Conservation (phyloP, 768 basidiomycete species). For the Lactarius hatsudake region DNA sequence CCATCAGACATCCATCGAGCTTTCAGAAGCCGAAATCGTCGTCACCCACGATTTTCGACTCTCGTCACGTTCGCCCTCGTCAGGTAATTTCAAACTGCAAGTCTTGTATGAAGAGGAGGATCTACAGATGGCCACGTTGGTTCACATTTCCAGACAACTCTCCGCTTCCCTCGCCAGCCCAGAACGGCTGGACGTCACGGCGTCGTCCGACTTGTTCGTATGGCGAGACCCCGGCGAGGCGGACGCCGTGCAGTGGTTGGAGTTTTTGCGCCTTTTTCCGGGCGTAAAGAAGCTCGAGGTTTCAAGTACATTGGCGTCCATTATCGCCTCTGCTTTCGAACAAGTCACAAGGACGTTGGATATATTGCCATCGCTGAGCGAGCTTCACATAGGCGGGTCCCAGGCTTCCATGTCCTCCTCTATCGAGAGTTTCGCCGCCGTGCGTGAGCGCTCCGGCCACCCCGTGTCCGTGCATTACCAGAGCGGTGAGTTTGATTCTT, state of each 20-base stretch:
- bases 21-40: background rate
- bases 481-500: background rate
- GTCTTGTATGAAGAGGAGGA: background rate
- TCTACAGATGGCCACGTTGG: background rate
- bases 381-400: background rate
- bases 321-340: background rate
- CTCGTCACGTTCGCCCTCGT: background rate
- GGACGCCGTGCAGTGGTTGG: slow-evolving; percentile 3
- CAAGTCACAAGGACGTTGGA: background rate
- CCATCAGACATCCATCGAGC: background rate
- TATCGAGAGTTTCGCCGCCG: background rate
- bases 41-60: background rate
- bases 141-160: slow-evolving; percentile 4
- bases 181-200: background rate
- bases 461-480: background rate
- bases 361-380: background rate
- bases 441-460: background rate
- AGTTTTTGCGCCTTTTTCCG: background rate
- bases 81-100: background rate
- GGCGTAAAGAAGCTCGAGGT: background rate
- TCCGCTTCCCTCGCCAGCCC: background rate
- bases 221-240: background rate
- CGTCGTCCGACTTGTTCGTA: background rate
- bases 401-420: background rate
- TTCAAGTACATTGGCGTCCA: background rate